A percentile compares a stretch with the other conserved stretches of the same genome.
These are phyloP conservation scores for Crucihimalaya himalaica DNA, from an alignment of 345 rosid species.

Conservation along the genomic window DNA sequence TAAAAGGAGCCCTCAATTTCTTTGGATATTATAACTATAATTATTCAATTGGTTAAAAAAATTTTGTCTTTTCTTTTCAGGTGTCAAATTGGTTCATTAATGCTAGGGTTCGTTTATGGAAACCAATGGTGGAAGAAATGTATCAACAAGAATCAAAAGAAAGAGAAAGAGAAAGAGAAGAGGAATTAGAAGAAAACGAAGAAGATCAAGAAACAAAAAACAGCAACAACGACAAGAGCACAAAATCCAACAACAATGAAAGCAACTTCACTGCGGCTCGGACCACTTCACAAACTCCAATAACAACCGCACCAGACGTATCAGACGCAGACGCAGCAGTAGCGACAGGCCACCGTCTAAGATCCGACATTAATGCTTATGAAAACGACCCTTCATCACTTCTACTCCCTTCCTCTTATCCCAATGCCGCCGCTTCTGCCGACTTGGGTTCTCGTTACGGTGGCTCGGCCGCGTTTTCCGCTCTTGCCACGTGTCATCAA, in stretches of 20 bases:
- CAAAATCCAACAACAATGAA: constrained; percentile 59
- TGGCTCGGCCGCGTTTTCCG: constrained; percentile 32
- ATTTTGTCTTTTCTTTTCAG: constrained; percentile 42
- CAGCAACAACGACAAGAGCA: constrained; percentile 43
- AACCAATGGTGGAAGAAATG: constrained; percentile 99
- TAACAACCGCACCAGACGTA: constrained; percentile 20
- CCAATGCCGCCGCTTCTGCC: constrained; percentile 29
- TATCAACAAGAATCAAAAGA: constrained; percentile 87
- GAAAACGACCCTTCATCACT: constrained; percentile 74
- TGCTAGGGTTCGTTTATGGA: constrained; percentile 99
- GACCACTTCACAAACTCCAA: constrained; percentile 46
- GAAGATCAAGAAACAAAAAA: constrained; percentile 39
- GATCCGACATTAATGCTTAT: constrained; percentile 60
- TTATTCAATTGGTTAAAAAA: background rate
- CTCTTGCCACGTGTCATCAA: constrained; percentile 36
- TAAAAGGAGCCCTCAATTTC: background rate
- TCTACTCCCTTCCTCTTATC: constrained; percentile 24
- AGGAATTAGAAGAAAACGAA: constrained; percentile 32
- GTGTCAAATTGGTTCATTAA: constrained; percentile 99
- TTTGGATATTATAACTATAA: background rate
- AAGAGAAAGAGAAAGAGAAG: constrained; percentile 39
- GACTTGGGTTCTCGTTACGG: constrained; percentile 30
- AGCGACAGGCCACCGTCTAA: constrained; percentile 47
- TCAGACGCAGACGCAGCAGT: constrained; percentile 31
- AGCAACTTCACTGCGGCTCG: constrained; percentile 39